Base-by-base conservation (phyloP, 805 yeast genomes). In the Candida insectorum region DNA sequence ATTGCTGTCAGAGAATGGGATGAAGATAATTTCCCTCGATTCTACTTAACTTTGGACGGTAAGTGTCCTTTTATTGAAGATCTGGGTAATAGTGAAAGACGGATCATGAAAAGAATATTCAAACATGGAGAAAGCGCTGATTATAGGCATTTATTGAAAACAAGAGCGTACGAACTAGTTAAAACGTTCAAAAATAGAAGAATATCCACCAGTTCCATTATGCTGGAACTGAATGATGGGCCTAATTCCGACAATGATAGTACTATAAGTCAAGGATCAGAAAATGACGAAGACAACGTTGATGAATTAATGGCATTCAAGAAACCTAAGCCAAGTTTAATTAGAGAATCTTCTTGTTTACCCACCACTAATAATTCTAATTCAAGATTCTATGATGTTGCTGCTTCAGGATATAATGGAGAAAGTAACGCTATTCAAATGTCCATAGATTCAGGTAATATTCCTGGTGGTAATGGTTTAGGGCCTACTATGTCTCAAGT, bases 31-130 rank as follows among this genome's bases (percentile, higher is more conserved):
- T 58, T 56, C 51, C 94, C 95, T 2, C 74, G 68, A 34, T 59
- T 86, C 21, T 67, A 74, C 43, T 57, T 65, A 10, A 76, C 87
- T 0, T 67, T 82, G 3, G 77, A 75, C 47, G 96, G 96, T 5
- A 74, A 84, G 47, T 79, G 95, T 40, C 86, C 95, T 4, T 91
- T 91, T 60, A 69, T 82, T n/a, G 73, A 73, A 31, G 91, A 85
- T 49, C 37, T 66, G 0, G 62, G 65, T 23, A 66, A 66, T 41
- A 59, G 58, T 28, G 67, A 66, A 16, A 58, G 67, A 26, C 65
- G 63, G 33, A 62, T 58, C 43, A 54, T 60, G 26, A 56, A 69
- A 40, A 53, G 73, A 28, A 28, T 50, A 20, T 66, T 58, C 31
- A 65, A 63, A 20, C 62, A 60, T 34, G 68, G 60, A 31, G 68